phyloP scores from a whole-genome alignment of 2,329 filamentous ascomycete species.

The Cercospora beticola region DNA sequence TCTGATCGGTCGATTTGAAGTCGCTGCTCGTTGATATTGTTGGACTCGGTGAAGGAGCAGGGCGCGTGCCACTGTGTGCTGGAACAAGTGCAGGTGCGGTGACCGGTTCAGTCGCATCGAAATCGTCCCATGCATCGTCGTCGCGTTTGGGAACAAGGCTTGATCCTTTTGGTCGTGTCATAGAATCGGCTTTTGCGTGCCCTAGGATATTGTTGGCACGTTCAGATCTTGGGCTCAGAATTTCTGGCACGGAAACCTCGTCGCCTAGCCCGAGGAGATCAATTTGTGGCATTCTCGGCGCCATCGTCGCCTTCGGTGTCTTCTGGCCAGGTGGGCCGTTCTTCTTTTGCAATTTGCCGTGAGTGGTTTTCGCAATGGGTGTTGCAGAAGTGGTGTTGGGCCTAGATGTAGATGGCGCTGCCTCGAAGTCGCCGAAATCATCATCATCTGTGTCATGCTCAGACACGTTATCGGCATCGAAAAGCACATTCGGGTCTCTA shows the following conservation, averaged over 20 bases:
- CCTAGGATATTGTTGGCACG: conserved; percentile 15
- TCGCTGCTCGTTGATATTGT: background rate
- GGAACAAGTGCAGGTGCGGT: background rate
- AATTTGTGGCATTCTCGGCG: conserved; percentile 21
- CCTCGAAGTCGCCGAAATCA: conserved; percentile 39
- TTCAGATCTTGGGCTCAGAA: conserved; percentile 17
- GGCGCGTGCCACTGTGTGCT: background rate
- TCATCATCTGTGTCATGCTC: conserved; percentile 33
- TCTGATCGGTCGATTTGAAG: background rate
- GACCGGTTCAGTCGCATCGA: conserved; percentile 34
- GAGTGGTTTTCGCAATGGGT: background rate
- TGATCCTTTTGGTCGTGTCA: conserved; percentile 13
- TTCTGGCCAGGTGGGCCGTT: background rate
- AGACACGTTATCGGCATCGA: conserved; percentile 36
- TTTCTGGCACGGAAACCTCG: conserved; percentile 17
- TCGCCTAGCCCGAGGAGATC: conserved; percentile 36
- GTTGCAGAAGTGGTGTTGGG: background rate
- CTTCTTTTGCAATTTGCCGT: conserved; percentile 12
- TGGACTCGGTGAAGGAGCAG: background rate
- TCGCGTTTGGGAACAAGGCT: conserved; percentile 11
- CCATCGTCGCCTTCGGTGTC: background rate
- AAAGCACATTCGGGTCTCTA: conserved; percentile 34
- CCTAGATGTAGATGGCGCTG: conserved; percentile 2
- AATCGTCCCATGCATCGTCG: conserved; percentile 47
- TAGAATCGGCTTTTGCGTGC: conserved; percentile 18